phyloP scores from a whole-genome alignment of 495 filamentous ascomycete genomes.

The Hyphodiscus hymeniophilus region DNA sequence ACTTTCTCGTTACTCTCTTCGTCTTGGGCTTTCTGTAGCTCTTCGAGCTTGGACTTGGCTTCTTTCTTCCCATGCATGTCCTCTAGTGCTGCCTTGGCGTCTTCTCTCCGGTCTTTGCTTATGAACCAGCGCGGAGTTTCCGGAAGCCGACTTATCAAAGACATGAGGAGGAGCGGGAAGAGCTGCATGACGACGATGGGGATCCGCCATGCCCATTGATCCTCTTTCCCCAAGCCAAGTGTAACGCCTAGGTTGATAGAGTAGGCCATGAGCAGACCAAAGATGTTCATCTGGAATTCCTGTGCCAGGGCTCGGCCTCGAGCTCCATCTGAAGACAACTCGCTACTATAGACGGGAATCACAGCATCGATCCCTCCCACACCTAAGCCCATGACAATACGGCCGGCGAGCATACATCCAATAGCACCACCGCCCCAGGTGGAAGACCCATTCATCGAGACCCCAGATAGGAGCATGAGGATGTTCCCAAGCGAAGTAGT shows the following conservation, averaged over 20 bases:
- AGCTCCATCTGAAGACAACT: constrained; percentile 39
- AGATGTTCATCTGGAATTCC: constrained; percentile 53
- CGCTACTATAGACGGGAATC: constrained; percentile 47
- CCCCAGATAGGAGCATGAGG: constrained; percentile 45
- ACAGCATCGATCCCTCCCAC: constrained; percentile 50
- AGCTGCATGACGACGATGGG: constrained; percentile 54
- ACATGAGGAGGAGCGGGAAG: constrained; percentile 41
- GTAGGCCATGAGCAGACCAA: constrained; percentile 48
- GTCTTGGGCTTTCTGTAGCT: constrained; percentile 35
- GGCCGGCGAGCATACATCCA: constrained; percentile 40
- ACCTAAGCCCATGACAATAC: constrained; percentile 47
- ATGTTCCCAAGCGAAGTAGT: constrained; percentile 42
- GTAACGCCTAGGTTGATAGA: constrained; percentile 34
- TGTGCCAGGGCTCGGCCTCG: constrained; percentile 45
- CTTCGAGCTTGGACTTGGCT: constrained; percentile 34
- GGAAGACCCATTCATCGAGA: constrained; percentile 26
- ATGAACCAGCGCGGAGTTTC: constrained; percentile 48
- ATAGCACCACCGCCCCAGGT: constrained; percentile 31
- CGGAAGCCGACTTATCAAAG: constrained; percentile 39
- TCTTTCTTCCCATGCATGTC: constrained; percentile 37
- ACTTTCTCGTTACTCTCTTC: constrained; percentile 34
- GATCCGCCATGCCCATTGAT: constrained; percentile 50
- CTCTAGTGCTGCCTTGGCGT: constrained; percentile 34
- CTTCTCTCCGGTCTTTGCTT: constrained; percentile 32
- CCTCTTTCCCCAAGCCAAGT: constrained; percentile 27